These are phyloP conservation scores for Picea engelmannii DNA, from an alignment of 83 land plant genomes.

Conservation along the genomic window DNA sequence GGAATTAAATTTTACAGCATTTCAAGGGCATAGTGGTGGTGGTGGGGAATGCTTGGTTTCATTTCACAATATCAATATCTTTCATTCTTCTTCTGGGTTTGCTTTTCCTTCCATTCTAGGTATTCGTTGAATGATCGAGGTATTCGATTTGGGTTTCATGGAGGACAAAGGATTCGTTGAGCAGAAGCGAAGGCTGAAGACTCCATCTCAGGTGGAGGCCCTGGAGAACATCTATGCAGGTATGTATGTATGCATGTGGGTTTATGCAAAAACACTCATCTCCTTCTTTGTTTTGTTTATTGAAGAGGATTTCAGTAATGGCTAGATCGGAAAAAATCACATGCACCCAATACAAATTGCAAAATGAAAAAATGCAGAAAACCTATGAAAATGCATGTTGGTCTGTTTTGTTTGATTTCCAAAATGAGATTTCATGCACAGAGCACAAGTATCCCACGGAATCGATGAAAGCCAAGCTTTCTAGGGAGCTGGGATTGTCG, in stretches of 20 bases:
- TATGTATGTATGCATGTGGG: constrained; percentile 10
- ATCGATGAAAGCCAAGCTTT: constrained; percentile 47
- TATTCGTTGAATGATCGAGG: no score
- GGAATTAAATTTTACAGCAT: no score
- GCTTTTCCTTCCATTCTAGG: no score
- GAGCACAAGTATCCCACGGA: constrained; percentile 67
- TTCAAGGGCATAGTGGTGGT: no score
- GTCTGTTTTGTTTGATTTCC: neutral
- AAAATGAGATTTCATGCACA: neutral
- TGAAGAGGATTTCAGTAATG: no score
- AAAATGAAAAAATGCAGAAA: neutral
- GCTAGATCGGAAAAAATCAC: no score
- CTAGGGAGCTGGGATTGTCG: constrained; percentile 59
- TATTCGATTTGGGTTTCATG: no score
- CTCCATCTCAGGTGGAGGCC: constrained; percentile 72
- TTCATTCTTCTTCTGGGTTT: no score
- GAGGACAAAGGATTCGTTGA: constrained; percentile 9
- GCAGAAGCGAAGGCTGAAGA: constrained; percentile 62
- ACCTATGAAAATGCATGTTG: neutral
- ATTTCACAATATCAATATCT: no score
- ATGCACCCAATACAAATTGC: neutral
- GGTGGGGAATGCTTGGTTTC: no score
- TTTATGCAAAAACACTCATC: neutral
- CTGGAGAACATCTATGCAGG: constrained; percentile 81
- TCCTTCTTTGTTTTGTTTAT: neutral